Conservation (phyloP, 345 rosid species). For the Salix exigua region DNA sequence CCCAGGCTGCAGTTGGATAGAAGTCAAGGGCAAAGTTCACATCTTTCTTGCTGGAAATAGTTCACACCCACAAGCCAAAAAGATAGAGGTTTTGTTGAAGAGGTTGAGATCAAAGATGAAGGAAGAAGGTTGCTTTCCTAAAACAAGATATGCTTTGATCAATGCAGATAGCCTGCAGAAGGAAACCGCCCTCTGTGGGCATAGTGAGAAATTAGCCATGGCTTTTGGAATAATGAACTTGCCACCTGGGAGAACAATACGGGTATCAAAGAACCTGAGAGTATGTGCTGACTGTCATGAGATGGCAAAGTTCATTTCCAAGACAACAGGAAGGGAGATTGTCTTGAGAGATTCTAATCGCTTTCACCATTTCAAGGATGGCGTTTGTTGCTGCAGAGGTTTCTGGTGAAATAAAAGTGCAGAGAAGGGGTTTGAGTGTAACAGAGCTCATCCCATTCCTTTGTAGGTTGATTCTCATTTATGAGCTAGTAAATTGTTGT, state of each 20-base stretch:
- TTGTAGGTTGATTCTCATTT: neutral
- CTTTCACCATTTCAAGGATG: conserved; percentile 38
- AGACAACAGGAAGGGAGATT: conserved; percentile 24
- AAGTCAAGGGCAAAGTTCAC: conserved; percentile 22
- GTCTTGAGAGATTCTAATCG: conserved; percentile 35
- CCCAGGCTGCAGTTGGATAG: conserved; percentile 38
- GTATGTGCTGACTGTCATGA: conserved; percentile 35
- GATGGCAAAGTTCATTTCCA: conserved; percentile 32
- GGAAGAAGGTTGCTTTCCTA: conserved; percentile 23
- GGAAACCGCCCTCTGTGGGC: conserved; percentile 33
- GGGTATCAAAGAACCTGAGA: conserved; percentile 31
- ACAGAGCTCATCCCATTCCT: neutral
- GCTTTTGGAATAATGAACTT: conserved; percentile 30
- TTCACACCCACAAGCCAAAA: conserved; percentile 16
- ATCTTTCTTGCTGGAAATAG: conserved; percentile 25
- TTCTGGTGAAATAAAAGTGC: conserved; percentile 25
- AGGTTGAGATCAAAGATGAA: conserved; percentile 20
- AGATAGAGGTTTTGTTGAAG: conserved; percentile 16
- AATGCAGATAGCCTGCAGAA: conserved; percentile 24
- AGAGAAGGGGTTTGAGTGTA: neutral
- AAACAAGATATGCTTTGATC: conserved; percentile 17
- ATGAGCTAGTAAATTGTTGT: neutral
- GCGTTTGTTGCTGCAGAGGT: conserved; percentile 36
- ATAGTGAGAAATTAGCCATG: conserved; percentile 36
- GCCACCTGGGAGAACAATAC: conserved; percentile 22